Evolutionary conservation across 1,284 basidiomycete species (phyloP), one percentile per base, ranked within the genome.

Genomic region (Leccinum huronense): DNA sequence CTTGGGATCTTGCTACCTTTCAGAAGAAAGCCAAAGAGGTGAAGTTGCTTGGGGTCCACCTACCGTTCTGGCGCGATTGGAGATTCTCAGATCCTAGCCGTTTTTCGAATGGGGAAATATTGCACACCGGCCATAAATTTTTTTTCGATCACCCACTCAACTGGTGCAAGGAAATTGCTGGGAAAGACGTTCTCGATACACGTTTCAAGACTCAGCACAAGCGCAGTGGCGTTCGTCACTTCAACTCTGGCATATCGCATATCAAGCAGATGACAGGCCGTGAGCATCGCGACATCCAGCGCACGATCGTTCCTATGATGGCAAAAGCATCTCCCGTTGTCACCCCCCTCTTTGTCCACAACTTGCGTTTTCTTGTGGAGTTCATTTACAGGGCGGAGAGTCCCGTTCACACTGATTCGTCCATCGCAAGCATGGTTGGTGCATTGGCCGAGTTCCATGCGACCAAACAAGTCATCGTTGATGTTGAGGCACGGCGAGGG

Each of bases 371-470:
- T 0, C 9, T 66, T 1, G 23, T 63, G 3, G 19, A 63, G n/a
- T 67, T 67, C 10, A 66, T 66, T 5, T 66, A 67, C 31, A 38
- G 40, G 16, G 65, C 61, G 3, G 59, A 66, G 40, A 31, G 23
- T 11, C 54, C 60, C 3, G n/a, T 58, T 9, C 62, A 63, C 38
- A 67, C 65, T 1, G 23, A 58, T 0, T 5, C 16, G 0, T 62
- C 61, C 3, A 60, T 67, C 3, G 8, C n/a, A 14, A 10, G 11
- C 9, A 66, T 67, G 65, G 42, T 30, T 0, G 2, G 13, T 5
- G 23, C 56, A 4, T 19, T 67, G 2, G 5, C 4, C 16, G 57
- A 66, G 19, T 66, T 67, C 9, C 65, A 67, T 53, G 13, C 1
- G 5, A n/a, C n/a, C 5, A 59, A 56, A 33, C 31, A 42, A 5